These are phyloP conservation scores for Phyllosticta capitalensis DNA, from an alignment of 2,329 filamentous ascomycete species.

Conservation along the genomic window DNA sequence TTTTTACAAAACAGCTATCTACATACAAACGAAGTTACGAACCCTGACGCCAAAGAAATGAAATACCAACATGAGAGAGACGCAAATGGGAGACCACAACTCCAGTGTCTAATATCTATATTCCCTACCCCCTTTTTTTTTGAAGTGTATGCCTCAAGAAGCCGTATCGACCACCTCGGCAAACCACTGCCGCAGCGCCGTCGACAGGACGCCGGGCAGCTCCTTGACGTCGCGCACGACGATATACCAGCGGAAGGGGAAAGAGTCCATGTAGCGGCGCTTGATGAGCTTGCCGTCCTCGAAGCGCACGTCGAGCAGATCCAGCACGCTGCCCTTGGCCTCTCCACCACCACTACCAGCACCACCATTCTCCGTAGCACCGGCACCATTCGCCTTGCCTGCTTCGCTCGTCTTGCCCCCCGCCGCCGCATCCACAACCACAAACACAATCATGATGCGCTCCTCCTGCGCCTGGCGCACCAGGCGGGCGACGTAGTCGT, in stretches of 20 bases:
- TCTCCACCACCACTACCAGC: conserved; percentile 14
- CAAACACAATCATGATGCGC: conserved; percentile 95
- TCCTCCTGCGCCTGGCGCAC: conserved; percentile 85
- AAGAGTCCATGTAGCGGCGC: conserved; percentile 85
- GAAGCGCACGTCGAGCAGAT: conserved; percentile 81
- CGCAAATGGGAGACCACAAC: too few species aligned
- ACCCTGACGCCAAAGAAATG: neutral
- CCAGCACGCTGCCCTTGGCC: conserved; percentile 60
- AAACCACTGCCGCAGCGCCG: conserved; percentile 92
- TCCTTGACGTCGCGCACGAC: conserved; percentile 89
- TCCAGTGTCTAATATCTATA: too few species aligned
- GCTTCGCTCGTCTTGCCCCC: neutral
- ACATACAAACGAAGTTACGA: neutral
- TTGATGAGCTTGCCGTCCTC: conserved; percentile 65
- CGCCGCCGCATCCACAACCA: conserved; percentile 68
- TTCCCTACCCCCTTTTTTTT: neutral
- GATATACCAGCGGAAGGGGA: conserved; percentile 95
- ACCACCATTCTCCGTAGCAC: conserved; percentile 1
- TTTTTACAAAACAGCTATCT: too few species aligned
- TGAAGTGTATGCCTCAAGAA: neutral
- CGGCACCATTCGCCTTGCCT: conserved; percentile 5
- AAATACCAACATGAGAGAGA: too few species aligned
- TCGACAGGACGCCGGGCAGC: conserved; percentile 77
- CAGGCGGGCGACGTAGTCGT: conserved; percentile 71
- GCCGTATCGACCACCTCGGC: conserved; percentile 50